Evolutionary conservation across 208 protist genomes (phyloP).

Genomic region (Acanthamoeba royreba): DNA sequence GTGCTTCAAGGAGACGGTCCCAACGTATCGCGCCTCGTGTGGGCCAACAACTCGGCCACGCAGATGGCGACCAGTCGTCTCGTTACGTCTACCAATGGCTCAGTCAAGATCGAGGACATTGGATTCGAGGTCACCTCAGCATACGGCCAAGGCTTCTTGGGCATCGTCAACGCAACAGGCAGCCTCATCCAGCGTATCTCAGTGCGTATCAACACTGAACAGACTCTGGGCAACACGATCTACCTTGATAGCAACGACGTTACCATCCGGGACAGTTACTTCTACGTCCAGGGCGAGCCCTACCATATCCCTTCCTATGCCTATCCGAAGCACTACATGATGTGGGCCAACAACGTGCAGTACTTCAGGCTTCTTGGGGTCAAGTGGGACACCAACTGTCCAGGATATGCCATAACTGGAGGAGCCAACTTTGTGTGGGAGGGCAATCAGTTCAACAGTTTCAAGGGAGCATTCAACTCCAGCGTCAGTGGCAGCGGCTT

Average conservation of each 20-base stretch:
- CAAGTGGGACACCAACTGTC: neutral
- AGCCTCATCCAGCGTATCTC: neutral
- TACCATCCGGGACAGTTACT: neutral
- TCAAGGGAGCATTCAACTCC: neutral
- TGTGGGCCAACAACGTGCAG: neutral
- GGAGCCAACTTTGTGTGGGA: neutral
- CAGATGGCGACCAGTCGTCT: neutral
- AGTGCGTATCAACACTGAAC: neutral
- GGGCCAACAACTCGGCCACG: neutral
- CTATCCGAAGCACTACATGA: neutral
- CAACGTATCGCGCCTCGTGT: neutral
- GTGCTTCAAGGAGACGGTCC: neutral
- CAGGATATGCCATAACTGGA: neutral
- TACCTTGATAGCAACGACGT: neutral
- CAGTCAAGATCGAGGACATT: neutral
- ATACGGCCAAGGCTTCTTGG: neutral
- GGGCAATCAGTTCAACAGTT: neutral
- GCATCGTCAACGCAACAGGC: neutral
- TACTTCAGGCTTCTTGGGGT: neutral
- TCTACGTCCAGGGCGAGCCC: neutral
- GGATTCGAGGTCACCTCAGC: neutral
- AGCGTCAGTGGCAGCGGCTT: neutral
- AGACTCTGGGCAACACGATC: neutral
- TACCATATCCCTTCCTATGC: neutral
- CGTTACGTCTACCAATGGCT: neutral